Base-by-base conservation (phyloP, 495 filamentous ascomycete genomes). In the Xylaria castorea region DNA sequence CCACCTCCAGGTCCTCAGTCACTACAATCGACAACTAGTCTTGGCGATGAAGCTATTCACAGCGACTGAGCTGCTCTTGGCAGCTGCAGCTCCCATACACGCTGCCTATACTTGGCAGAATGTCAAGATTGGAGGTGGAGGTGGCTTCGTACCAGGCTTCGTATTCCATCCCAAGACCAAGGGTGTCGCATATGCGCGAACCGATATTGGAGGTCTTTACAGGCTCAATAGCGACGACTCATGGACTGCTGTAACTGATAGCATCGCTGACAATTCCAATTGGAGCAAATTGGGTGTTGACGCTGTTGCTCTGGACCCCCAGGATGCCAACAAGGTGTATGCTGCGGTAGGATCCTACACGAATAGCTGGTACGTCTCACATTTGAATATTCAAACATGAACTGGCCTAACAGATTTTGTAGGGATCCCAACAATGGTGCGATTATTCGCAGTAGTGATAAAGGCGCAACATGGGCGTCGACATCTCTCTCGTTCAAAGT, bases 151-250 rank as follows among this genome's bases (percentile, higher is more conserved):
- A 16, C 85, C 87, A 14, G 83, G 89, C 25, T 86, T 91, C 53
- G 81, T 90, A 18, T 90, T 89, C 75, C 87, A 90, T 68, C 88
- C 88, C 11, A 86, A 80, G 30, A 79, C 77, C 14, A 86, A 86
- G 70, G 87, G 88, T 9, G 78, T 91, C 20, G 88, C 87, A 0
- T 91, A 91, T 74, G 87, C 87, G 44, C 82, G 89, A 32, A 89
- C 89, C 3, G 89, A 91, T 72, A 91, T 91, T 75, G 89, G 89
- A 9, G 88, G 89, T 30, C 80, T 87, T 22, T 91, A 91, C 76
- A 81, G 84, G 60, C 80, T 89, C 62, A 88, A 89, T 66, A 75
- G 80, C 66, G 82, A 82, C 71, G 86, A 89, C 73, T 86, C 84
- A 7, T 91, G 89, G 89, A 89, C 85, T 18, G 76, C 89, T 8